A percentile compares a stretch with the other conserved stretches of the same genome.
phyloP scores from a whole-genome alignment of 805 yeast species.

The Pichia paraexigua region DNA sequence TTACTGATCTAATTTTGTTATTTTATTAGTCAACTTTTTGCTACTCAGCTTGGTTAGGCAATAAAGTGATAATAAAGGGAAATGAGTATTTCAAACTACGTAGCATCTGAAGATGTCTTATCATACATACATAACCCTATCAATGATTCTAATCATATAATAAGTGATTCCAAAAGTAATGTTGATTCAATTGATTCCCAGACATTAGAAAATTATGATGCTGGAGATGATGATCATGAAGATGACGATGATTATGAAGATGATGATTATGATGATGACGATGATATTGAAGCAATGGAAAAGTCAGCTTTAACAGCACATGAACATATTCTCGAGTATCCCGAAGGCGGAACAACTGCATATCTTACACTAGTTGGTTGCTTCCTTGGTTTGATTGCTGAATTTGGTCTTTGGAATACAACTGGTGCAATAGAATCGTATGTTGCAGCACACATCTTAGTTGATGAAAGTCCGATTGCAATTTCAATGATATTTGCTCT shows the following conservation, averaged over 20 bases:
- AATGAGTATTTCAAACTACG: background rate
- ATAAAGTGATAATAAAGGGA: background rate
- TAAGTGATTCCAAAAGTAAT: background rate
- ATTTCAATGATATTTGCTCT: constrained; percentile 70
- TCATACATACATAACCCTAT: constrained; percentile 1
- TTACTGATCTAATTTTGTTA: too few relatives aligned
- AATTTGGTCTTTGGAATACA: constrained; percentile 60
- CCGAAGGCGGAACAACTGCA: constrained; percentile 55
- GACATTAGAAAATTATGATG: background rate
- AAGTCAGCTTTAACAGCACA: constrained; percentile 5
- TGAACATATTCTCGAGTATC: constrained; percentile 25
- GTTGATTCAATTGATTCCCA: background rate
- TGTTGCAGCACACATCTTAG: constrained; percentile 45
- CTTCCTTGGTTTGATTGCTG: constrained; percentile 46
- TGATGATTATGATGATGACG: background rate
- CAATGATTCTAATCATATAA: background rate
- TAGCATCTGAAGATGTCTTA: background rate
- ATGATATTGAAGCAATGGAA: background rate
- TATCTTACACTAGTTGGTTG: constrained; percentile 41
- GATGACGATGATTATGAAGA: background rate
- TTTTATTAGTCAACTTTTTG: too few relatives aligned
- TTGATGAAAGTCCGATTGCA: constrained; percentile 33
- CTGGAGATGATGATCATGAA: too few relatives aligned
- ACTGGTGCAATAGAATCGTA: constrained; percentile 64
- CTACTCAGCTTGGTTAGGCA: background rate